Evolutionary conservation across 768 basidiomycete species (phyloP), one percentile per base, ranked within the genome.

Genomic region (Tubosaeta brunneosetosa): DNA sequence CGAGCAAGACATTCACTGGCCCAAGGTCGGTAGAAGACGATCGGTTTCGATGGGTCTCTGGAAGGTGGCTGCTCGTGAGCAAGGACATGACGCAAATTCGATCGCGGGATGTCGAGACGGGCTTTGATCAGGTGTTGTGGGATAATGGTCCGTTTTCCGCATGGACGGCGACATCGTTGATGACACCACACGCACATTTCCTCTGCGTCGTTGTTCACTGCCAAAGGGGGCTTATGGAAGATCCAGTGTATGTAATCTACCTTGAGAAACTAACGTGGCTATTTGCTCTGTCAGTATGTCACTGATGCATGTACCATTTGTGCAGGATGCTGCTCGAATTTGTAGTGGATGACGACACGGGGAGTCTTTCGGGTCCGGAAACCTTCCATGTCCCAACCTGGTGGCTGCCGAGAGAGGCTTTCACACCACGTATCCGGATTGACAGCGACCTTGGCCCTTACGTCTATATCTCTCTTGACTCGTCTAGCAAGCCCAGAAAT

Each of bases 41-140:
- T 32, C 52, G 53, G 27, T 55, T 50, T 17, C 51, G 34, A 6
- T 63, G 61, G 56, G 46, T 63, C 22, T 5, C 53, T 12, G 62
- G 62, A 22, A 6, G 61, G 38, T 63, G 61, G 61, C 3, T 63
- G 25, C 41, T 63, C 51, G 41, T 42, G 50, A 62, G 50, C 44
- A 59, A 49, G 52, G 43, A 40, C 9, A 59, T 54, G 61, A 36
- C 33, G 25, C 47, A 47, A 6, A 44, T 62, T 6, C 14, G 37
- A 3, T 41, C 29, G 17, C 61, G 50, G 1, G 62, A 63, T 4
- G 22, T 61, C 17, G 59, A 64, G 29, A 58, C 53, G 25, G 56
- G 44, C 8, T 29, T n/a, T 13, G 56, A 58, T 4, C 47, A 43
- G 1, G 34, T 59, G n/a, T 26, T 64, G 27, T 63, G 62, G 62